Evolutionary conservation across 2,329 filamentous ascomycete genomes (phyloP).

Genomic region (Endocalyx cinctus): DNA sequence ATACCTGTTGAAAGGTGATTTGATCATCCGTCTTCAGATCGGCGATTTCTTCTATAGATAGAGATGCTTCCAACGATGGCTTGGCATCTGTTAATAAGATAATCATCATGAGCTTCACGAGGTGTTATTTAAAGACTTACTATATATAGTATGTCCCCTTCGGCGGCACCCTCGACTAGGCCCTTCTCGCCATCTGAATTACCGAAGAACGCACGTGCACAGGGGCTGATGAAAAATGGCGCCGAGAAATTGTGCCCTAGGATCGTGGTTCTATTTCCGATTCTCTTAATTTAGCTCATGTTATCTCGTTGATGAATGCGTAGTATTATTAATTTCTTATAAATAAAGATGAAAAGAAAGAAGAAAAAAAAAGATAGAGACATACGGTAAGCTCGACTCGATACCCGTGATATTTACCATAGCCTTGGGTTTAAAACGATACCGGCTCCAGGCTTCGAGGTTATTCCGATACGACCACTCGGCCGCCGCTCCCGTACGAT

Average conservation of each 20-base stretch:
- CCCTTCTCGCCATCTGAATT: conserved; percentile 33
- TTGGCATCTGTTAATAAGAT: no score
- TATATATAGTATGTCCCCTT: conserved; percentile 37
- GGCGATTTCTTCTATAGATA: conserved; percentile 21
- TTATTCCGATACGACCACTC: conserved; percentile 56
- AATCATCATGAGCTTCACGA: no score
- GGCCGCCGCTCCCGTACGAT: conserved; percentile 50
- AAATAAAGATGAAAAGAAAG: conserved; percentile 4
- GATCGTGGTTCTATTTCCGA: conserved; percentile 30
- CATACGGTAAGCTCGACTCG: conserved; percentile 29
- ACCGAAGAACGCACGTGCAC: conserved; percentile 32
- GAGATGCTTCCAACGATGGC: conserved; percentile 16
- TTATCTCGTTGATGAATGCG: no score
- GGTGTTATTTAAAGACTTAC: conserved; percentile 12
- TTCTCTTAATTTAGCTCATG: no score
- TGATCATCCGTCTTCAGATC: conserved; percentile 17
- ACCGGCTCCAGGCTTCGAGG: conserved; percentile 48
- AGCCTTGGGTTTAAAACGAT: conserved; percentile 42
- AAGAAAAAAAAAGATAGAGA: not conserved
- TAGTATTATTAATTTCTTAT: no score
- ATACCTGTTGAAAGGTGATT: conserved; percentile 23
- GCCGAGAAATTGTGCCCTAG: conserved; percentile 38
- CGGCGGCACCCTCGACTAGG: conserved; percentile 35
- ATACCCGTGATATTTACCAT: conserved; percentile 46
- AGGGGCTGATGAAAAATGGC: conserved; percentile 40